Conservation (phyloP, 306 rosid genomes). For the Nissolia schottii region DNA sequence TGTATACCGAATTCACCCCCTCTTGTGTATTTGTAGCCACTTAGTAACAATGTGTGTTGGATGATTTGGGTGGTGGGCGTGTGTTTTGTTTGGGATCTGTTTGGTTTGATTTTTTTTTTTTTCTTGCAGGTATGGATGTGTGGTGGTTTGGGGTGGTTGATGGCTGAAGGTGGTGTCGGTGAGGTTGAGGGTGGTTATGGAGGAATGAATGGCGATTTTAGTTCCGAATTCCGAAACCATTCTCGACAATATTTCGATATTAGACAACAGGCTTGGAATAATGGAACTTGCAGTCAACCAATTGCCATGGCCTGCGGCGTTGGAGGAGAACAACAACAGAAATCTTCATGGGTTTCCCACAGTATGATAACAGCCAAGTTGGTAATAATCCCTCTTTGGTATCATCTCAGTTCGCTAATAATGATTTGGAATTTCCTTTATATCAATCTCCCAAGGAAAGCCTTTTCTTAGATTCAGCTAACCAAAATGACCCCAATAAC, state of each 20-base stretch:
- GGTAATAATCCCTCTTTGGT: constrained; percentile 26
- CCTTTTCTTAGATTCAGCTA: constrained; percentile 33
- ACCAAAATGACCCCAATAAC: constrained; percentile 31
- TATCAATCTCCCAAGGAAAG: constrained; percentile 38
- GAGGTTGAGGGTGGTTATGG: no score
- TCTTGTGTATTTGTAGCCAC: no score
- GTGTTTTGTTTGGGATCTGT: no score
- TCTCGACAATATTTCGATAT: constrained; percentile 36
- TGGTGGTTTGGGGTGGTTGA: no score
- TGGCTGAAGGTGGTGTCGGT: no score
- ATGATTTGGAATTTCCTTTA: constrained; percentile 45
- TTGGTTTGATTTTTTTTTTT: no score
- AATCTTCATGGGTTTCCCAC: constrained; percentile 66
- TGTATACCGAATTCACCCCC: no score
- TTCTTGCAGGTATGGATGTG: no score
- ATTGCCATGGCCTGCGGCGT: constrained; percentile 25
- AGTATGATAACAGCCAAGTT: constrained; percentile 42
- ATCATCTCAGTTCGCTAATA: constrained; percentile 16
- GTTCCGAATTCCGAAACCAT: constrained; percentile 15
- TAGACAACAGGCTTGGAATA: constrained; percentile 43
- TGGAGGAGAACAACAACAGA: constrained; percentile 49
- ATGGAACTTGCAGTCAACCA: constrained; percentile 43
- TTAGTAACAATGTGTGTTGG: no score
- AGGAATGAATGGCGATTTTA: no score
- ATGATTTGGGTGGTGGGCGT: no score